Evolutionary conservation across 1,284 basidiomycete species (phyloP), one percentile per base, ranked within the genome.

Genomic region (Wolfiporia cocos): DNA sequence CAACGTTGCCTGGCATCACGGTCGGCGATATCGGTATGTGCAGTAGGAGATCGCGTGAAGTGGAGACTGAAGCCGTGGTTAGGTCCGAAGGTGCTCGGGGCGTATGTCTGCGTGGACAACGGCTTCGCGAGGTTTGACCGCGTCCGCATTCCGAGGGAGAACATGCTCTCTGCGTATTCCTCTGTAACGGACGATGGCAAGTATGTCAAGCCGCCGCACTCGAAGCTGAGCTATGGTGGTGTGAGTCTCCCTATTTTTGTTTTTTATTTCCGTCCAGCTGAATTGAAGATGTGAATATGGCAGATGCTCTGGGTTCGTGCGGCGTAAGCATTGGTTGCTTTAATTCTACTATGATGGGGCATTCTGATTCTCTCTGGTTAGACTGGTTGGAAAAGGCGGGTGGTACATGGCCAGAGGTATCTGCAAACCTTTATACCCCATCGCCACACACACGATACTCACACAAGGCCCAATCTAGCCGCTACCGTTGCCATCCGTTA

Each of bases 91-190:
- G 76, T 75, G 1, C 64, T 78, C 50, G 71, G 59, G 18, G 83
- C 75, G 2, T 76, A 63, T 47, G 61, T 69, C 1, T 58, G 77
- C 0, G 65, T 73, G 4, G 87, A 91, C 54, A 85, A 90, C 47
- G 86, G 86, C 2, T 90, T 76, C 49, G 78, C 75, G 17, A 69
- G 74, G 9, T 89, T 91, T 54, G 59, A 81, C 51, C 78, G 74
- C 44, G 76, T 88, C 43, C 72, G 80, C n/a, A 78, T 91, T 43
- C 85, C 87, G 1, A 74, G 80, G 40, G 71, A 72, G 44, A 69
- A 86, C 42, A 90, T 92, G 86, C 73, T 91, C 7, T 81, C 77
- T 30, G 80, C 78, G 46, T 88, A 87, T 51, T 78, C 87, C 2
- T 71, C 74, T 40, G 80, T 91, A 22, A 82, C 83, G 1, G 66